These are phyloP conservation scores for Naganishia friedmannii DNA, from an alignment of 768 basidiomycete genomes.

Conservation along the genomic window DNA sequence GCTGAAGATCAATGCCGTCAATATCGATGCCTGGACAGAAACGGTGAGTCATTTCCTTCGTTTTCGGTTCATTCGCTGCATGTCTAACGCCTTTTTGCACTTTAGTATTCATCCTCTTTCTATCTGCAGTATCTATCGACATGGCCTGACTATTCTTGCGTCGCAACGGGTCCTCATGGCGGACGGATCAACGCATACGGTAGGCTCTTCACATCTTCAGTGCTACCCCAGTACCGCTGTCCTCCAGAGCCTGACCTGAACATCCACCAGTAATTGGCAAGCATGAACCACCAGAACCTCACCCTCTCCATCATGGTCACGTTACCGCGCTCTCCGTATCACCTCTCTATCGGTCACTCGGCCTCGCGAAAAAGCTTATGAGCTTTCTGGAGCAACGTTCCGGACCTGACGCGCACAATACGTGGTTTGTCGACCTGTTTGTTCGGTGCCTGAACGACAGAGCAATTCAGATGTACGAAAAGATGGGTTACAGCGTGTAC, in stretches of 20 bases:
- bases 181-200: conserved; percentile 91
- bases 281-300: conserved; percentile 55
- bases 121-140: conserved; percentile 82
- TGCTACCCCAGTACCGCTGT: neutral
- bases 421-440: conserved; percentile 91
- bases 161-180: conserved; percentile 69
- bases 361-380: conserved; percentile 84
- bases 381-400: conserved; percentile 78
- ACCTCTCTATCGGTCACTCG: conserved; percentile 84
- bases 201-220: conserved; percentile 52
- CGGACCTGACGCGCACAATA: conserved; percentile 53
- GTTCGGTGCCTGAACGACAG: conserved; percentile 81
- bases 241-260: neutral
- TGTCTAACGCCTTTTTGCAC: conserved; percentile 29
- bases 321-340: conserved; percentile 93
- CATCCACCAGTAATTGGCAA: conserved; percentile 76
- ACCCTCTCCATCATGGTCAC: conserved; percentile 62
- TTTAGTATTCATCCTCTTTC: conserved; percentile 79
- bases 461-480: conserved; percentile 88
- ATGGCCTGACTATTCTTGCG: conserved; percentile 88
- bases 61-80: conserved; percentile 37
- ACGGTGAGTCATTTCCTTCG: conserved; percentile 62
- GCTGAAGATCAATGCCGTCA: conserved; percentile 90
- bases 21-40: conserved; percentile 95
- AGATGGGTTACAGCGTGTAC: conserved; percentile 88